A percentile compares a stretch with the other conserved stretches of the same genome.
These are phyloP conservation scores for Pleurotus sapidus DNA, from an alignment of 768 basidiomycete species.

Conservation along the genomic window DNA sequence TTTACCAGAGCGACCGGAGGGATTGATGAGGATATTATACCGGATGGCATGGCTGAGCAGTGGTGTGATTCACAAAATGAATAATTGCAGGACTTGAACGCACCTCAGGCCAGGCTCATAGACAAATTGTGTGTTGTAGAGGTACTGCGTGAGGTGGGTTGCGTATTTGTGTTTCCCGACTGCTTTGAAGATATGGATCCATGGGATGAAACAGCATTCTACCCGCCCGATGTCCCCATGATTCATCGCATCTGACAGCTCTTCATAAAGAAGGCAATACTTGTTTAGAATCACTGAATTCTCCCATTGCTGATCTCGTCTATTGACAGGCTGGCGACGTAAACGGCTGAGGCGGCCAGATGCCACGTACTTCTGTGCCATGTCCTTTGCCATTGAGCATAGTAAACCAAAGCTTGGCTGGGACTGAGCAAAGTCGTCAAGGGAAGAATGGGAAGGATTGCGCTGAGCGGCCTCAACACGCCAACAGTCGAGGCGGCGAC, in stretches of 20 bases:
- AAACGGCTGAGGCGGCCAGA: neutral
- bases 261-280: slow-evolving; percentile 27
- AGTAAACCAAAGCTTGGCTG: too few species aligned
- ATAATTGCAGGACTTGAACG: too few species aligned
- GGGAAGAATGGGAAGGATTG: neutral
- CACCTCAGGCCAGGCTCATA: slow-evolving; percentile 15
- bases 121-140: slow-evolving; percentile 16
- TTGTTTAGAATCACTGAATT: slow-evolving; percentile 18
- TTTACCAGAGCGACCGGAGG: slow-evolving; percentile 13
- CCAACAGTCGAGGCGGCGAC: slow-evolving; percentile 20
- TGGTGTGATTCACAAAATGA: too few species aligned
- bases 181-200: slow-evolving; percentile 25
- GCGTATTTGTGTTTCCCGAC: slow-evolving; percentile 28
- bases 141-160: slow-evolving; percentile 17
- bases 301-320: slow-evolving; percentile 19
- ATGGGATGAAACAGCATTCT: slow-evolving; percentile 20
- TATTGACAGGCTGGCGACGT: neutral
- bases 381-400: too few species aligned
- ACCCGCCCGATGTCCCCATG: slow-evolving; percentile 29
- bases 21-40: slow-evolving; percentile 21
- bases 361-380: slow-evolving; percentile 14
- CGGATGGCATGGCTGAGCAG: slow-evolving; percentile 15
- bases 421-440: slow-evolving; percentile 17
- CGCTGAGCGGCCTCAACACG: slow-evolving; percentile 13
- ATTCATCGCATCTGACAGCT: slow-evolving; percentile 24